Evolutionary conservation across 768 basidiomycete genomes (phyloP).

Genomic region (Termitomyces sp.): DNA sequence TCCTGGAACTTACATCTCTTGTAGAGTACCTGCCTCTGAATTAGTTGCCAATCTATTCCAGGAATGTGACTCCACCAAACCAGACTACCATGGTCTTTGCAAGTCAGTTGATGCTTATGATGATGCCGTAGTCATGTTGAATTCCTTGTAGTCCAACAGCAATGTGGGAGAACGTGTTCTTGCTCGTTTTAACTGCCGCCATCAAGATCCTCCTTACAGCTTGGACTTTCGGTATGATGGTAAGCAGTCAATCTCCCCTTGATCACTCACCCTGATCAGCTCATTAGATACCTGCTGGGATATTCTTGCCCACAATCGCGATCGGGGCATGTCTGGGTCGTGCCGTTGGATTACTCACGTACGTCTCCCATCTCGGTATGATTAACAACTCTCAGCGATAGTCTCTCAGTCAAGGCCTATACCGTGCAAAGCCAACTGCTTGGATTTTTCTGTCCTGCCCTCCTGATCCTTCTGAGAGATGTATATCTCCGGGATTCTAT

Average conservation of each 20-base stretch:
- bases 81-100: conserved; percentile 75
- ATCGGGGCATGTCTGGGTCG: conserved; percentile 72
- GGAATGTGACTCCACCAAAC: conserved; percentile 67
- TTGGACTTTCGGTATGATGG: conserved; percentile 81
- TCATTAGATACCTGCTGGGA: conserved; percentile 63
- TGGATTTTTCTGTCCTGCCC: conserved; percentile 72
- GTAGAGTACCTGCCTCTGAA: conserved; percentile 69
- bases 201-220: conserved; percentile 61
- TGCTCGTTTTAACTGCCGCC: conserved; percentile 55
- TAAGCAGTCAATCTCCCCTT: conserved; percentile 17
- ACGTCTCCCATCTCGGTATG: conserved; percentile 15
- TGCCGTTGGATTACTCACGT: conserved; percentile 66
- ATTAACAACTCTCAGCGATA: conserved; percentile 1
- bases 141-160: conserved; percentile 47
- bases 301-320: conserved; percentile 71
- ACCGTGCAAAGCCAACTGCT: conserved; percentile 58
- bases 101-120: conserved; percentile 42
- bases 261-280: not conserved
- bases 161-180: conserved; percentile 61
- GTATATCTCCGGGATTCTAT: conserved; percentile 73
- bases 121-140: not conserved
- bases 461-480: conserved; percentile 61
- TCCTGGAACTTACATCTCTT: not conserved
- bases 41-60: conserved; percentile 80
- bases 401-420: conserved; percentile 50